Base-by-base conservation (phyloP, 2,329 filamentous ascomycete genomes). In the Trichoderma endophyticum region DNA sequence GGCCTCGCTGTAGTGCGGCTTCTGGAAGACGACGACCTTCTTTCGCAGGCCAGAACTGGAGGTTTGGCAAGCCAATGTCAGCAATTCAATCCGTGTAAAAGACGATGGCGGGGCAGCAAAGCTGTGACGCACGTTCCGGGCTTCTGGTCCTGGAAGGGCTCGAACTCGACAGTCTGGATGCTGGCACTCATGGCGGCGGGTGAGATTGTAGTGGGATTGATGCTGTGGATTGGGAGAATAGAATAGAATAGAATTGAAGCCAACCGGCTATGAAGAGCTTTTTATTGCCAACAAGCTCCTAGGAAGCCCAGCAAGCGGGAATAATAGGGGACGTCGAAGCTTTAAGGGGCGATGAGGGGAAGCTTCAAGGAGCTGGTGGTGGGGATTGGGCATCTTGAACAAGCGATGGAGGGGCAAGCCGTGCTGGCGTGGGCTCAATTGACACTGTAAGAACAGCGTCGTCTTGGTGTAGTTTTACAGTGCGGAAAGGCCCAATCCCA, bases 11-110 rank as follows among this genome's bases (percentile, higher is more conserved):
- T 99, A 99, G 85, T 99, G 89, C 73, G 91, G 87, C 84, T 98
- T 88, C 84, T 99, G 94, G 88, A 99, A 99, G 81, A 97, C 93
- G 80, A 93, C 94, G 85, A 98, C 96, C 90, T 97, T 98, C 86
- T 99, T 99, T 76, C 96, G 94, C 83, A 99, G 94, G 83, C 96
- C 96, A 77, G 96, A 99, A 77, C 95, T 98, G 79, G 72, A 74
- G 8, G 30, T 3, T 43, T 36, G 56, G 28, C 76, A 62, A 77
- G 74, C 12, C 54, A 7, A 54, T 73, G 68, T 73, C 62, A 73
- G 62, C 63, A 61, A 57, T 51, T 57, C n/a, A 57, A 18, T 60
- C n/a, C 11, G 32, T 32, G 57, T 21, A 28, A 14, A 28, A 21
- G 51, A 28, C 21, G 57, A 71, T 62, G 66, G 69, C 54, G 63